These are phyloP conservation scores for Phaseolus lunatus DNA, from an alignment of 306 rosid genomes.

Conservation along the genomic window DNA sequence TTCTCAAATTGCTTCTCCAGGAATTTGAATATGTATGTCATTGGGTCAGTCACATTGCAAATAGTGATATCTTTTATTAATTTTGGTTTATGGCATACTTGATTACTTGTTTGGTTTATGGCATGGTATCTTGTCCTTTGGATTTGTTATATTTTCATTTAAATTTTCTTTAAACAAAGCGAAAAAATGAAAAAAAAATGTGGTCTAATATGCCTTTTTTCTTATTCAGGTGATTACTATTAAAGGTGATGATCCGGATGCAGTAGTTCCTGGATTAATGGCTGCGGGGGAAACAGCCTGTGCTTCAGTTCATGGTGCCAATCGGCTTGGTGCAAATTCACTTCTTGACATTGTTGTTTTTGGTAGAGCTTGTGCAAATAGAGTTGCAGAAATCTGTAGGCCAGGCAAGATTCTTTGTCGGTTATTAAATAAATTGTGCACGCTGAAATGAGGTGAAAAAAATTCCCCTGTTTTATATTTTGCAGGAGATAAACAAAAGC, in stretches of 20 bases:
- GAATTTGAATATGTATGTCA: background rate
- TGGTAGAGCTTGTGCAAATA: conserved; percentile 94
- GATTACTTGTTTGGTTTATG: conserved; percentile 29
- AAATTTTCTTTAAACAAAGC: background rate
- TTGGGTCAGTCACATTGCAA: background rate
- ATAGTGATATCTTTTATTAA: background rate
- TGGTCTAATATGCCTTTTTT: conserved; percentile 21
- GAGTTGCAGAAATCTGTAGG: conserved; percentile 78
- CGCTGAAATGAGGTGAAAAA: background rate
- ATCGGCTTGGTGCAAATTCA: conserved; percentile 95
- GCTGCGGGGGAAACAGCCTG: conserved; percentile 97
- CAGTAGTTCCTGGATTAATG: conserved; percentile 78
- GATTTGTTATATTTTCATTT: background rate
- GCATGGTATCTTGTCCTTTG: background rate
- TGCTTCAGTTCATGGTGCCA: conserved; percentile 94
- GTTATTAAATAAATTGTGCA: background rate
- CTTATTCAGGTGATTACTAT: conserved; percentile 70
- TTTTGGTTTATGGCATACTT: background rate
- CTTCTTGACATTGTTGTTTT: conserved; percentile 93
- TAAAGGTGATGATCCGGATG: conserved; percentile 77
- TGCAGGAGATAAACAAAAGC: conserved; percentile 84
- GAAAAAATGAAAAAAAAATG: background rate
- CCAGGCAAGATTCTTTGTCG: conserved; percentile 64
- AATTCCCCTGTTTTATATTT: conserved; percentile 8
- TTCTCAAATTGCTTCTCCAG: conserved; percentile 24